Evolutionary conservation across 345 rosid genomes (phyloP).

Genomic region (Populus pruinosa): DNA sequence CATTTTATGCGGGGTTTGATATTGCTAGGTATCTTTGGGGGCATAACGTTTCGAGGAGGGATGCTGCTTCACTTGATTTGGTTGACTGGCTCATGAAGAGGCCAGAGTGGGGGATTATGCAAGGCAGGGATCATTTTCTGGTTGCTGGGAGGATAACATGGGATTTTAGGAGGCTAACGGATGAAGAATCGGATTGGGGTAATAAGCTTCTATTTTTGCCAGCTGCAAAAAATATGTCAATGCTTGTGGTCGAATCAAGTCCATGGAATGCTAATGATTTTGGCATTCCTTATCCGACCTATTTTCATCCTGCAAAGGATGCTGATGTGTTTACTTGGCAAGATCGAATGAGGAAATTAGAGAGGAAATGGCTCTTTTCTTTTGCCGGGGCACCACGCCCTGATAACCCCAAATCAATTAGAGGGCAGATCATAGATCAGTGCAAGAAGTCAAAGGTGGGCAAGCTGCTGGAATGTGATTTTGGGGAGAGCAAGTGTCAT

Average conservation of each 20-base stretch:
- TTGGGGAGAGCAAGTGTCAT: constrained; percentile 93
- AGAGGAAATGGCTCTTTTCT: constrained; percentile 89
- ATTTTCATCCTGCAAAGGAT: constrained; percentile 85
- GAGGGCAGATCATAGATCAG: constrained; percentile 78
- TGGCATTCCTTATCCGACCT: constrained; percentile 83
- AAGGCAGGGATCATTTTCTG: constrained; percentile 83
- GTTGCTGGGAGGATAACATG: constrained; percentile 91
- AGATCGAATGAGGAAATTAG: constrained; percentile 70
- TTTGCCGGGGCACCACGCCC: constrained; percentile 95
- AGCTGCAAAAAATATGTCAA: constrained; percentile 82
- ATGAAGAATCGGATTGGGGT: constrained; percentile 79
- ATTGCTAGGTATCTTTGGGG: constrained; percentile 90
- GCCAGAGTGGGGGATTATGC: constrained; percentile 83
- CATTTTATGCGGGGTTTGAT: constrained; percentile 87
- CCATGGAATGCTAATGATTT: constrained; percentile 94
- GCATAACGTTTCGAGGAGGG: constrained; percentile 56
- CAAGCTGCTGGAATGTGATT: constrained; percentile 75
- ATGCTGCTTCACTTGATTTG: constrained; percentile 81
- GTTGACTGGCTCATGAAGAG: constrained; percentile 82
- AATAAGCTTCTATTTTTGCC: constrained; percentile 84
- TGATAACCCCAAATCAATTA: constrained; percentile 62
- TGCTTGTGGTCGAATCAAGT: constrained; percentile 95
- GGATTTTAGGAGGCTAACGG: constrained; percentile 83
- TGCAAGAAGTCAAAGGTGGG: constrained; percentile 54
- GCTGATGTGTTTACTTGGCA: constrained; percentile 76